These are phyloP conservation scores for Alternaria dauci DNA, from an alignment of 2,329 filamentous ascomycete species.

Conservation along the genomic window DNA sequence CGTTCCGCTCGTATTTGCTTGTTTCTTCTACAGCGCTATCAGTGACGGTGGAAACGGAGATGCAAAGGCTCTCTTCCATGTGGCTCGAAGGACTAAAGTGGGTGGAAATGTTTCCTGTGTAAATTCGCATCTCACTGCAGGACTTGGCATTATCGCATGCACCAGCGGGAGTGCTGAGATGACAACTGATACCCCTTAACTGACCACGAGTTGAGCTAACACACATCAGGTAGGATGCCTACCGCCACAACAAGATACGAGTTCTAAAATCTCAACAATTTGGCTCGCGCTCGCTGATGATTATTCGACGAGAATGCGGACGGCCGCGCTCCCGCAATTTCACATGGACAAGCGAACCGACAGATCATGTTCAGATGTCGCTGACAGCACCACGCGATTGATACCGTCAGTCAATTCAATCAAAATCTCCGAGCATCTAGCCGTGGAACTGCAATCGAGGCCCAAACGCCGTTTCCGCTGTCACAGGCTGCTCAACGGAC, in stretches of 20 bases:
- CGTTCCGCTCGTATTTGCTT: conserved; percentile 39
- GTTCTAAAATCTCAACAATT: neutral
- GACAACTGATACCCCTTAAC: neutral
- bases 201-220: neutral
- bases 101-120: neutral
- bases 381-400: neutral
- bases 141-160: conserved; percentile 6
- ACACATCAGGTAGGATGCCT: neutral
- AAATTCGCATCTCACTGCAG: neutral
- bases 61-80: neutral
- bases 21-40: conserved; percentile 21
- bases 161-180: neutral
- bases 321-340: neutral
- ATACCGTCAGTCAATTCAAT: neutral
- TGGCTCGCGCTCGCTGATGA: neutral
- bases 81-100: neutral
- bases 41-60: conserved; percentile 2
- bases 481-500: conserved; percentile 1
- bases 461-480: conserved; percentile 1
- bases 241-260: neutral
- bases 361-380: neutral
- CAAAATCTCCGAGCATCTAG: neutral
- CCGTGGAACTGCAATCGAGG: neutral
- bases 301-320: neutral
- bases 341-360: neutral